Evolutionary conservation across 345 rosid species (phyloP).

Genomic region (Microcos paniculata): DNA sequence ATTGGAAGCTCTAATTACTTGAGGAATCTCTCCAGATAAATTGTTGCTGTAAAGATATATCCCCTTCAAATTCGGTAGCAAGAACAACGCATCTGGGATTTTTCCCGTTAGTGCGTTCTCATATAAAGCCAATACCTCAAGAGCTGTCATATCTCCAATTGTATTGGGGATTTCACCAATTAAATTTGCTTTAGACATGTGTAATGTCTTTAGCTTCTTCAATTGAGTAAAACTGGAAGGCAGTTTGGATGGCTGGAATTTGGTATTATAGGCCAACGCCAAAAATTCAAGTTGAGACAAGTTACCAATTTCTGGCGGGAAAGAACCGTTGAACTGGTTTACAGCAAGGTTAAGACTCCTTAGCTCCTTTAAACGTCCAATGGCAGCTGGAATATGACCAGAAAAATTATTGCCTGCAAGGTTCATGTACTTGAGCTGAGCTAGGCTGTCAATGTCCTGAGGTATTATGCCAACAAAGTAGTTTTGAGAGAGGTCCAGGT

Average conservation of each 20-base stretch:
- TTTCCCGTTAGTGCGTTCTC: constrained; percentile 26
- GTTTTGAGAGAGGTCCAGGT: constrained; percentile 50
- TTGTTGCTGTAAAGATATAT: constrained; percentile 31
- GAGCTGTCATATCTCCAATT: constrained; percentile 37
- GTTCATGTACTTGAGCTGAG: constrained; percentile 33
- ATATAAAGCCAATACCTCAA: constrained; percentile 46
- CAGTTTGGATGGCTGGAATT: constrained; percentile 27
- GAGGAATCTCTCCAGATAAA: constrained; percentile 52
- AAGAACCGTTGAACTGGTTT: constrained; percentile 37
- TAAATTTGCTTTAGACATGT: constrained; percentile 32
- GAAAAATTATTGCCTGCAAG: constrained; percentile 42
- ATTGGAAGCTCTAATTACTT: constrained; percentile 26
- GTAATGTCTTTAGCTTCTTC: constrained; percentile 24
- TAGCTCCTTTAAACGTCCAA: constrained; percentile 37
- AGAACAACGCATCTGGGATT: constrained; percentile 44
- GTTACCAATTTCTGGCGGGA: constrained; percentile 36
- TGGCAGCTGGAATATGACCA: constrained; percentile 37
- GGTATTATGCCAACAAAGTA: constrained; percentile 50
- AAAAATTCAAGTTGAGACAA: constrained; percentile 36
- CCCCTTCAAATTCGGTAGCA: constrained; percentile 38
- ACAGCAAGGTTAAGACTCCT: constrained; percentile 25
- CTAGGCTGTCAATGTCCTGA: constrained; percentile 38
- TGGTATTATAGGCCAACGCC: constrained; percentile 11
- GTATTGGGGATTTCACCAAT: constrained; percentile 48
- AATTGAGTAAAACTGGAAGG: constrained; percentile 23